phyloP scores from a whole-genome alignment of 2,329 filamentous ascomycete genomes.

The Acephala macrosclerotiorum region DNA sequence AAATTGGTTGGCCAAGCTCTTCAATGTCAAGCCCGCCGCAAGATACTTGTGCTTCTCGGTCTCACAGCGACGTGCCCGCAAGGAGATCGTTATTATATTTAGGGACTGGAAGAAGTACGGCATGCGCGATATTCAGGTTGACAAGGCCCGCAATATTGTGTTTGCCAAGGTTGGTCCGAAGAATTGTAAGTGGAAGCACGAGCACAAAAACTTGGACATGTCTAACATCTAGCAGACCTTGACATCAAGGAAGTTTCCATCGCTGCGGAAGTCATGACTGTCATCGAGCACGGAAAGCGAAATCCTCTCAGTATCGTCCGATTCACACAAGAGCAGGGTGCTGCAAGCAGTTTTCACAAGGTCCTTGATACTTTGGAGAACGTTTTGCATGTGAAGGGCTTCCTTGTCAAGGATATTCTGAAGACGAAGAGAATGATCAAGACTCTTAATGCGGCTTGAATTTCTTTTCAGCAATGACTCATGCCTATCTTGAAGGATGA shows the following conservation, averaged over 20 bases:
- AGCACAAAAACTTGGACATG: neutral
- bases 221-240: constrained; percentile 62
- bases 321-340: constrained; percentile 90
- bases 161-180: constrained; percentile 77
- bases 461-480: neutral
- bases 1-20: constrained; percentile 89
- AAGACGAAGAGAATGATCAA: constrained; percentile 78
- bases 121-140: constrained; percentile 79
- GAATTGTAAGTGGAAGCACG: constrained; percentile 72
- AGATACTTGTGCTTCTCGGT: constrained; percentile 78
- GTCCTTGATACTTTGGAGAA: constrained; percentile 80
- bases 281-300: constrained; percentile 83
- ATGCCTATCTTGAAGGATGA: neutral
- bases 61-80: constrained; percentile 74
- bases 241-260: constrained; percentile 89
- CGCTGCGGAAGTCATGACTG: constrained; percentile 85
- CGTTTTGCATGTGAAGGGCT: constrained; percentile 68
- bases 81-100: constrained; percentile 78
- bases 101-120: constrained; percentile 68
- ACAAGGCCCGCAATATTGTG: constrained; percentile 81
- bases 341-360: constrained; percentile 85
- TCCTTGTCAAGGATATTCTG: constrained; percentile 72
- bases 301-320: constrained; percentile 81
- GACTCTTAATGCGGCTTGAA: constrained; percentile 52
- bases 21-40: constrained; percentile 85